Percentiles rank a stretch among this genome's conserved stretches.
Evolutionary conservation across 345 rosid genomes (phyloP).

Genomic region (Populus alba): DNA sequence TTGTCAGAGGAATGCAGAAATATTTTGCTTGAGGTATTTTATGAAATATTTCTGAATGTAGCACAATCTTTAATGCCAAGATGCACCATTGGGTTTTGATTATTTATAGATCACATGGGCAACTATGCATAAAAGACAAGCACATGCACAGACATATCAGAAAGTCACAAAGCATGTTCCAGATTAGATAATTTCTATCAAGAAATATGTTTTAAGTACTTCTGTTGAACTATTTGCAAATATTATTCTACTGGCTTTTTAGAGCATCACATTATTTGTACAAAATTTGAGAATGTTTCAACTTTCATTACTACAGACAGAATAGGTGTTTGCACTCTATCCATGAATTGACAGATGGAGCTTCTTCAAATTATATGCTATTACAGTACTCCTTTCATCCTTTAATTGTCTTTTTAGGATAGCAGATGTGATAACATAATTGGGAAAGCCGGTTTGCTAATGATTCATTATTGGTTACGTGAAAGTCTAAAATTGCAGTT

Average conservation of each 20-base stretch:
- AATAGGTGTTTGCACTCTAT: background rate
- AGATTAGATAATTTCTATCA: background rate
- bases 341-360: background rate
- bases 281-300: background rate
- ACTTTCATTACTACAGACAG: background rate
- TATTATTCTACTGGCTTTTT: background rate
- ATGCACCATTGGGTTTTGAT: background rate
- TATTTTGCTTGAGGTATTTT: slow-evolving; percentile 53
- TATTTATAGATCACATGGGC: background rate
- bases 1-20: slow-evolving; percentile 48
- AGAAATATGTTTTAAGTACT: background rate
- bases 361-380: background rate
- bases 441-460: background rate
- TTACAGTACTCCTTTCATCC: background rate
- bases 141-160: background rate
- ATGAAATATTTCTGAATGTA: background rate
- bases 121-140: background rate
- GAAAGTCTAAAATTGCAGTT: background rate
- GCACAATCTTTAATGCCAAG: background rate
- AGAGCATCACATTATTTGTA: background rate
- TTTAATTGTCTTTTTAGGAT: background rate
- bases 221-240: background rate
- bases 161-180: background rate
- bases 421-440: background rate
- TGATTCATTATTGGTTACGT: background rate